Conservation (phyloP, 345 rosid genomes). For the Atalantia buxifolia region DNA sequence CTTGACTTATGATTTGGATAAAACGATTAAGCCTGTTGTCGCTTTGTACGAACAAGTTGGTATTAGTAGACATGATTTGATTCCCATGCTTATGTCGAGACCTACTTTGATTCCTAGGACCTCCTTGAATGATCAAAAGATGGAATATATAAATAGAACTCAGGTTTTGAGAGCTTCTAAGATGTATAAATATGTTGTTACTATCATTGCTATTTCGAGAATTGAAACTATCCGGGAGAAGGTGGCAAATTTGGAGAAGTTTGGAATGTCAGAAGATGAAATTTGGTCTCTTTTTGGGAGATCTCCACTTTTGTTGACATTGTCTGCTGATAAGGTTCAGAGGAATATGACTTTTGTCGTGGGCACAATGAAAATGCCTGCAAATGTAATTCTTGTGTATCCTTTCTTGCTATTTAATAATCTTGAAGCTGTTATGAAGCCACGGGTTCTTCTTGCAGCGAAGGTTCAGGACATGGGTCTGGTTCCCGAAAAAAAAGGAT, state of each 20-base stretch:
- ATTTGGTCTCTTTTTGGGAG: slow-evolving; percentile 57
- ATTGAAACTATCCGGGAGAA: slow-evolving; percentile 64
- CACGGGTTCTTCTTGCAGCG: slow-evolving; percentile 48
- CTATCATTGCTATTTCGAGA: slow-evolving; percentile 63
- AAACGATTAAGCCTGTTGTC: slow-evolving; percentile 50
- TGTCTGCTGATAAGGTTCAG: slow-evolving; percentile 77
- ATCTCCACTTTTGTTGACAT: slow-evolving; percentile 51
- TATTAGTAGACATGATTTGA: slow-evolving; percentile 41
- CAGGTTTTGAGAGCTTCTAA: slow-evolving; percentile 52
- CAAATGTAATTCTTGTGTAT: slow-evolving; percentile 38
- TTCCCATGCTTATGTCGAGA: slow-evolving; percentile 55
- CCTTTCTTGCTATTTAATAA: slow-evolving; percentile 56
- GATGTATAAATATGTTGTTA: slow-evolving; percentile 69
- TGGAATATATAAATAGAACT: slow-evolving; percentile 53
- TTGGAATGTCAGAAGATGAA: slow-evolving; percentile 67
- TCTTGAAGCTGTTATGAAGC: slow-evolving; percentile 58
- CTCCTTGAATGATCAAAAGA: slow-evolving; percentile 52
- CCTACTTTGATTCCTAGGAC: slow-evolving; percentile 79
- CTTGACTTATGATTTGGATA: slow-evolving; percentile 61
- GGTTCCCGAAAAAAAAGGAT: slow-evolving; percentile 40
- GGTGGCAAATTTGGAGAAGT: slow-evolving; percentile 67
- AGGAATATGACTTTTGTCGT: slow-evolving; percentile 79
- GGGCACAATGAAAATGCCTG: slow-evolving; percentile 62
- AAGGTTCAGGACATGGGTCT: slow-evolving; percentile 66
- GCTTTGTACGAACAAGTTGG: slow-evolving; percentile 59